These are phyloP conservation scores for Trichocladium antarcticum DNA, from an alignment of 495 filamentous ascomycete species.

Conservation along the genomic window DNA sequence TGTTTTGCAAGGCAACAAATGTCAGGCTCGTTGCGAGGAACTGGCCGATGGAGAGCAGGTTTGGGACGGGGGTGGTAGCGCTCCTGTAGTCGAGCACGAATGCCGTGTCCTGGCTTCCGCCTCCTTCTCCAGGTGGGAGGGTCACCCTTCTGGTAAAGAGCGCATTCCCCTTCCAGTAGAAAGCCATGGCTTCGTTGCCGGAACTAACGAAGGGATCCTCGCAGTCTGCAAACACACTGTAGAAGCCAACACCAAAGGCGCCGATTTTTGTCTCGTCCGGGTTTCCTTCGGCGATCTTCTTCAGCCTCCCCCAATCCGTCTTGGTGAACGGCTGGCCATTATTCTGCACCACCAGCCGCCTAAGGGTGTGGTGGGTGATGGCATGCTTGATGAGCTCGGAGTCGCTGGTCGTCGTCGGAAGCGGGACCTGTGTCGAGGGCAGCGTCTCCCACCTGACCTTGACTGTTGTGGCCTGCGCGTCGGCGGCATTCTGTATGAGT, in stretches of 20 bases:
- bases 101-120: slow-evolving; percentile 59
- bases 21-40: slow-evolving; percentile 93
- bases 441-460: slow-evolving; percentile 82
- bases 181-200: slow-evolving; percentile 85
- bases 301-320: slow-evolving; percentile 86
- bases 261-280: slow-evolving; percentile 98
- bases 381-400: slow-evolving; percentile 70
- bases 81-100: slow-evolving; percentile 92
- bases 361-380: slow-evolving; percentile 70
- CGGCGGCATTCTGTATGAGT: slow-evolving; percentile 94
- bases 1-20: slow-evolving; percentile 76
- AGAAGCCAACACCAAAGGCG: slow-evolving; percentile 97
- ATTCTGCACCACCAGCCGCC: slow-evolving; percentile 76
- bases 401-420: slow-evolving; percentile 53
- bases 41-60: slow-evolving; percentile 71
- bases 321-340: slow-evolving; percentile 74
- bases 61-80: slow-evolving; percentile 69
- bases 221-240: slow-evolving; percentile 95
- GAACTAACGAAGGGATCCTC: slow-evolving; percentile 95
- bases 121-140: slow-evolving; percentile 51
- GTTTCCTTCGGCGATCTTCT: slow-evolving; percentile 96
- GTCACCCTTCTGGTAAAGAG: slow-evolving; percentile 77
- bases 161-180: slow-evolving; percentile 96
- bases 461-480: slow-evolving; percentile 82
- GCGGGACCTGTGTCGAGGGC: slow-evolving; percentile 63